phyloP scores from a whole-genome alignment of 2,329 filamentous ascomycete genomes.

The Emericellopsis atlantica region DNA sequence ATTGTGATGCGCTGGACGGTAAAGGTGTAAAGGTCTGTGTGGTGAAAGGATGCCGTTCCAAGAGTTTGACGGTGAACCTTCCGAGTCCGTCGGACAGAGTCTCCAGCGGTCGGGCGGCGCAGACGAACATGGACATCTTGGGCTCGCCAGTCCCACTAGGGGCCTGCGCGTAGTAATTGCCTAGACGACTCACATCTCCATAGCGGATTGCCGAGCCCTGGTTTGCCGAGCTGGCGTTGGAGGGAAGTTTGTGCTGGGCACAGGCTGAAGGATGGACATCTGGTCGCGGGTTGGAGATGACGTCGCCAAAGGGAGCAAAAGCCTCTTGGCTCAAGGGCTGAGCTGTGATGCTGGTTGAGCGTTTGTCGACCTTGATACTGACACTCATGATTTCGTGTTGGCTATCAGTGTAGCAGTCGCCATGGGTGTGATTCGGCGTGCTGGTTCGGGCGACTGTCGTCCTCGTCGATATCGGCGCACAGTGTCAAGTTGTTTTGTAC shows the following conservation, averaged over 20 bases:
- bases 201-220: conserved; percentile 86
- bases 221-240: conserved; percentile 53
- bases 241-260: conserved; percentile 28
- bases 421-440: no score
- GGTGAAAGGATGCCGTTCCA: conserved; percentile 89
- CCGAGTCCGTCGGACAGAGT: conserved; percentile 4
- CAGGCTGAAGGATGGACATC: conserved; percentile 34
- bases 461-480: no score
- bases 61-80: conserved; percentile 50
- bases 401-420: no score
- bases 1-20: conserved; percentile 36
- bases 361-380: conserved; percentile 10
- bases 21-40: conserved; percentile 87
- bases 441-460: no score
- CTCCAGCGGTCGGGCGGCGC: conserved; percentile 28
- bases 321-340: conserved; percentile 52
- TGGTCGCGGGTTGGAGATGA: conserved; percentile 61
- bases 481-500: no score
- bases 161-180: conserved; percentile 56
- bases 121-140: conserved; percentile 83
- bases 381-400: conserved; percentile 10
- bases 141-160: conserved; percentile 42
- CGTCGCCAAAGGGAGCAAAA: conserved; percentile 74
- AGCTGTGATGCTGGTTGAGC: conserved; percentile 32
- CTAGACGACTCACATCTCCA: conserved; percentile 61